Evolutionary conservation across 345 rosid genomes (phyloP), one percentile per base, ranked within the genome.

Genomic region (Corchorus olitorius): DNA sequence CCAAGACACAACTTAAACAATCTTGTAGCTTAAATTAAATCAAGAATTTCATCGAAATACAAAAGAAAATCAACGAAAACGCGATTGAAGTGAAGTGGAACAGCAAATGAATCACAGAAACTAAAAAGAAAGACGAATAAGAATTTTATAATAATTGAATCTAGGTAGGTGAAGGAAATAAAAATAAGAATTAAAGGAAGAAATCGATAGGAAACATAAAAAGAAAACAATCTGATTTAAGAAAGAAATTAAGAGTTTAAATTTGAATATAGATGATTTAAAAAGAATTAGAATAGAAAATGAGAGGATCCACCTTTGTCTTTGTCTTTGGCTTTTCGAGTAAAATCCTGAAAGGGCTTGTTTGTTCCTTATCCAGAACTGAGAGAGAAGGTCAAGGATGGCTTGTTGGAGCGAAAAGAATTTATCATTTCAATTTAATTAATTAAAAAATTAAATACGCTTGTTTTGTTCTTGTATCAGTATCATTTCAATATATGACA

Each of bases 141-240:
- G 17, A 72, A 72, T 8, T 41, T 41, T 1, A 46, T 8, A 33
- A 73, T 4, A 8, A 46, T 43, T 60, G 50, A 46, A 80, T 72
- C 74, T 39, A 72, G 76, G 52, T 39, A 72, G 76, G 52, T n/a
- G 19, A 41, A 45, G 34, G 19, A 53, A 72, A 63, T 27, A 27
- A 6, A 15, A 74, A 56, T 15, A 50, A 19, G 0, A 20, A 52
- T 12, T 17, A n/a, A 27, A 48, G 34, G 3, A 5, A 16, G n/a
- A n/a, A 16, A 50, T n/a, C n/a, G n/a, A 6, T 12, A 7, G n/a
- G 49, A 61, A 27, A 27, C 1, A 12, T 7, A 33, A 20, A 22
- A 33, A n/a, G n/a, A 55, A 7, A 8, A 20, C 3, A 59, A 27
- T 69, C 59, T 15, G 48, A 48, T 43, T 74, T 16, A 8, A 17